These are phyloP conservation scores for Podila verticillata DNA, from an alignment of 192 early-diverging fungal species.

Conservation along the genomic window DNA sequence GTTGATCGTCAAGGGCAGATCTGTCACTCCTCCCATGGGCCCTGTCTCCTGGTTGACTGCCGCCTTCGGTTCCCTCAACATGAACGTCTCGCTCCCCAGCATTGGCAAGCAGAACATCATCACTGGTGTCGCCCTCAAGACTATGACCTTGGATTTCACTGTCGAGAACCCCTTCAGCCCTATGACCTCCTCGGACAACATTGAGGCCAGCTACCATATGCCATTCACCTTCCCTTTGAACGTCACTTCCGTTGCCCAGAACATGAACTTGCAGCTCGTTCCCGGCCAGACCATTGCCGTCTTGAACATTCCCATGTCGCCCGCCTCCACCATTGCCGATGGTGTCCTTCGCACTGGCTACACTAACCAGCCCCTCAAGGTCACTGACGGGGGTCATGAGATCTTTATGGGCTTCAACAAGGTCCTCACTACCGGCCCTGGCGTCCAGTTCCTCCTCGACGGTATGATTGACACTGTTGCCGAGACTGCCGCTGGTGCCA, in stretches of 20 bases:
- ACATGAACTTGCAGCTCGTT: conserved; percentile 57
- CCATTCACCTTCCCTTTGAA: conserved; percentile 70
- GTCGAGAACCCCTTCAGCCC: conserved; percentile 59
- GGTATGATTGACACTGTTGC: conserved; percentile 63
- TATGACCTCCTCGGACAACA: conserved; percentile 53
- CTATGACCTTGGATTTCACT: conserved; percentile 63
- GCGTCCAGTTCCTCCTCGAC: conserved; percentile 56
- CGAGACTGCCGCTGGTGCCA: conserved; percentile 64
- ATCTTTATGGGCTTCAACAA: conserved; percentile 63
- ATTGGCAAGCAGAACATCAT: conserved; percentile 59
- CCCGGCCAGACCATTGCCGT: conserved; percentile 38
- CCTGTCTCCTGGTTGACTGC: conserved; percentile 61
- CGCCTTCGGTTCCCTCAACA: conserved; percentile 60
- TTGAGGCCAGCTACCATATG: conserved; percentile 62
- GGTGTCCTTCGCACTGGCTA: conserved; percentile 63
- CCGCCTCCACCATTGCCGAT: conserved; percentile 48
- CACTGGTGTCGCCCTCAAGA: conserved; percentile 60
- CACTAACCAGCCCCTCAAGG: conserved; percentile 50
- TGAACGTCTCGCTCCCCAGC: conserved; percentile 62
- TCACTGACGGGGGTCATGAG: conserved; percentile 46
- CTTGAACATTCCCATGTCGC: conserved; percentile 34
- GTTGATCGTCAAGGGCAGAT: conserved; percentile 58
- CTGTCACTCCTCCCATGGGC: conserved; percentile 56
- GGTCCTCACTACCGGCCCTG: conserved; percentile 55
- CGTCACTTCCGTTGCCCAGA: conserved; percentile 63